A percentile compares a stretch with the other conserved stretches of the same genome.
These are phyloP conservation scores for Rubia balearica DNA, from an alignment of 305 asterid genomes.

Conservation along the genomic window DNA sequence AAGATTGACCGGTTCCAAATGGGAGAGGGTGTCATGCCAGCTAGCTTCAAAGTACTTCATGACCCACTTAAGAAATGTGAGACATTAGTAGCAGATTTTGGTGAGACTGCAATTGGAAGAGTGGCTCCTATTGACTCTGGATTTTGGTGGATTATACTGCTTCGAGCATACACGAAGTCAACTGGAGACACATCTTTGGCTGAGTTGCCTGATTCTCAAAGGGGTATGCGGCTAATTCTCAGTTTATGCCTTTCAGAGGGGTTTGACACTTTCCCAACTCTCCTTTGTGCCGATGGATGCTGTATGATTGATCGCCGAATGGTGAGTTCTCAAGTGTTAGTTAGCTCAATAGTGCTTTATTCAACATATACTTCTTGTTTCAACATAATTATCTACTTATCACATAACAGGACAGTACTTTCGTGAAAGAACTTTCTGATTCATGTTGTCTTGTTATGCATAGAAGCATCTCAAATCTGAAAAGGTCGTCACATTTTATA, in stretches of 20 bases:
- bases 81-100: constrained; percentile 74
- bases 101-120: constrained; percentile 84
- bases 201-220: constrained; percentile 78
- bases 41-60: constrained; percentile 75
- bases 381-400: not conserved
- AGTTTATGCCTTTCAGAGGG: constrained; percentile 85
- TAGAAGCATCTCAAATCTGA: not conserved
- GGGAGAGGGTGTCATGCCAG: constrained; percentile 91
- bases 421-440: not conserved
- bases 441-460: not conserved
- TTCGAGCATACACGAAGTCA: constrained; percentile 77
- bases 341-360: not conserved
- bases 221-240: constrained; percentile 75
- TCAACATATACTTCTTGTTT: not conserved
- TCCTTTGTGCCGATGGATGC: constrained; percentile 91
- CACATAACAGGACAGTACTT: not conserved
- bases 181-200: constrained; percentile 78
- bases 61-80: constrained; percentile 63
- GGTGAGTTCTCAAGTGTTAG: constrained; percentile 38
- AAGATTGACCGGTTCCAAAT: constrained; percentile 68
- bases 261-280: constrained; percentile 79
- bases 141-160: constrained; percentile 84
- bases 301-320: constrained; percentile 86
- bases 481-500: not conserved
- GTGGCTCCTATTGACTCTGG: constrained; percentile 94